Evolutionary conservation across 1,139 yeast species (phyloP), one percentile per base, ranked within the genome.

Genomic region (Pichia cactophila): DNA sequence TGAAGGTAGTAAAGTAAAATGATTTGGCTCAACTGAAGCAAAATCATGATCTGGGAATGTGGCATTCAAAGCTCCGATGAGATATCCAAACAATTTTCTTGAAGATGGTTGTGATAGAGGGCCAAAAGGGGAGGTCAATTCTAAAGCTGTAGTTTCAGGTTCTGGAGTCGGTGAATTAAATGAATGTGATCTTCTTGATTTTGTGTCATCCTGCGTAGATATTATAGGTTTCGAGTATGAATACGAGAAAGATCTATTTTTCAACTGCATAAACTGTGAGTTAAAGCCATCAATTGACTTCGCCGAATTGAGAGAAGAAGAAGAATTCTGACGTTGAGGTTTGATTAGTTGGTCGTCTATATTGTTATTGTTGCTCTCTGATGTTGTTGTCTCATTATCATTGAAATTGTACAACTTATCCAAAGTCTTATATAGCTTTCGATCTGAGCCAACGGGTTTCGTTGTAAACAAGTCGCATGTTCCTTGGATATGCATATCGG

Each of bases 41-140:
- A 90, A 92, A 63, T 92, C 98, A 62, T 92, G 96, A 64, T 92
- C 98, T 0, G 98, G 97, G 63, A 87, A 92, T 1, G 95, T 83
- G 11, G 95, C 87, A 65, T 92, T 92, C 49, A 92, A 73, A 37
- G 92, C 90, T 2, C 95, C 94, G 52, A 92, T 86, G 50, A 92
- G 71, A 64, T 90, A 87, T 0, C 97, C 94, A 72, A 92, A 92
- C 1, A 92, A 83, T 66, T 87, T 83, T 56, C 96, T 77, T 33
- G 95, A 85, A 1, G 95, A 81, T 6, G 84, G 80, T 58, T 83
- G 85, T 61, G 84, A 86, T 44, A 92, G 73, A 0, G 97, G 96
- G 0, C 98, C 99, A 70, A 92, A 92, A 0, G 98, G 98, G 1
- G 96, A 87, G 36, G 73, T 44, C 5, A 40, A 39, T n/a, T 50